phyloP scores from a whole-genome alignment of 768 basidiomycete species.

The Mycena rebaudengoi region DNA sequence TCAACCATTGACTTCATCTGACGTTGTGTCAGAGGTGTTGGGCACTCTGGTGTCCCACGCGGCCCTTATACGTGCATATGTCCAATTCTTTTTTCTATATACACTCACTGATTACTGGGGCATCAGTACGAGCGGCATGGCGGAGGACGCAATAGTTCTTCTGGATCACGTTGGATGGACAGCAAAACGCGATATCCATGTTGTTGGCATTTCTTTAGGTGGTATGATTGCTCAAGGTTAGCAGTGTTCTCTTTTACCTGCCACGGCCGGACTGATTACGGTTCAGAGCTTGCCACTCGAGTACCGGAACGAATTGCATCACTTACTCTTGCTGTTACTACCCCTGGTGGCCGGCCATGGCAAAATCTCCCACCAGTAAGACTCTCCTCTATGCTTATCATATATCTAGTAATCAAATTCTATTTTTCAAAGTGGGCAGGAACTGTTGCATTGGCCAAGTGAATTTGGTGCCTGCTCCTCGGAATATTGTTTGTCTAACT shows the following conservation, averaged over 20 bases:
- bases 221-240: conserved; percentile 87
- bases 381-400: background rate
- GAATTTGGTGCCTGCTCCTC: background rate
- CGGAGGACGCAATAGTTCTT: conserved; percentile 72
- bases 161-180: conserved; percentile 81
- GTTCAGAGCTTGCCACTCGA: conserved; percentile 68
- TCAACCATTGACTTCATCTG: background rate
- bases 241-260: background rate
- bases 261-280: background rate
- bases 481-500: too few species aligned
- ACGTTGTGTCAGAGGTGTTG: conserved; percentile 64
- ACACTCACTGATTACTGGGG: background rate
- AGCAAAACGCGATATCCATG: conserved; percentile 62
- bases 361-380: conserved; percentile 69
- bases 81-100: background rate
- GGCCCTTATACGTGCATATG: conserved; percentile 79
- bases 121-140: conserved; percentile 77
- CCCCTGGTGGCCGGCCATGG: conserved; percentile 66
- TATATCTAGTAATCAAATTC: background rate
- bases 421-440: conserved; percentile 50
- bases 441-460: conserved; percentile 45
- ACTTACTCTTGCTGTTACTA: conserved; percentile 74
- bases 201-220: conserved; percentile 81
- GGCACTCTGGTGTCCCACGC: conserved; percentile 72
- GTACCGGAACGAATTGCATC: conserved; percentile 75